Evolutionary conservation across 768 basidiomycete species (phyloP), one percentile per base, ranked within the genome.

Genomic region (Amanita muscaria): DNA sequence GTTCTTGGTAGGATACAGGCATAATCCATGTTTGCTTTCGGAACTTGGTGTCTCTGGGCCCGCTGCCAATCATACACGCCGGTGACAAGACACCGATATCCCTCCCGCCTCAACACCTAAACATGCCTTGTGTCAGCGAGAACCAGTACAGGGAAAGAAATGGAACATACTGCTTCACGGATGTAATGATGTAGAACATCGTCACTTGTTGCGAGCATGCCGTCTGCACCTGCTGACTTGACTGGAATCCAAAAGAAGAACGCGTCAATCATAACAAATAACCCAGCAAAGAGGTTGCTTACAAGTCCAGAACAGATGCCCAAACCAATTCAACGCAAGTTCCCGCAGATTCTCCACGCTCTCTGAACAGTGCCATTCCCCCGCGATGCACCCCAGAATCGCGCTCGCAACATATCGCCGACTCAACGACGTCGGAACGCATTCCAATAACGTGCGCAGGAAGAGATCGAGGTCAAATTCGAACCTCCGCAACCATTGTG

Each of bases 1-100:
- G 44, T 45, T 24, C 44, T 45, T 12, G 44, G 44, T 5, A 45
- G 36, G 14, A 45, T 45, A 36, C 44, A 45, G 1, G 44, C 44
- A 39, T 45, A 45, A 22, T 45, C 44, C 4, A 45, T 23, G n/a
- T 35, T 45, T 5, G 44, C 44, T 22, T 45, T 45, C 19, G 44
- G 44, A 16, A 45, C 44, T 31, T 45, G 44, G 30, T 45, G 32
- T 25, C 44, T 30, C 8, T 22, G 34, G 12, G 44, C 44, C 24
- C 44, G 18, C 10, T 25, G 34, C 44, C 44, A 45, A n/a, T 45
- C 44, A n/a, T 45, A 45, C 3, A 45, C 44, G 7, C 27, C 36
- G 12, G 44, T 45, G 22, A 45, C 33, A 9, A 38, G 11, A 27
- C 44, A 45, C 7, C 36, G 44, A n/a, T 45, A 37, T 19, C 44